phyloP scores from a whole-genome alignment of 2,329 filamentous ascomycete species.

The Apiospora malaysiana region DNA sequence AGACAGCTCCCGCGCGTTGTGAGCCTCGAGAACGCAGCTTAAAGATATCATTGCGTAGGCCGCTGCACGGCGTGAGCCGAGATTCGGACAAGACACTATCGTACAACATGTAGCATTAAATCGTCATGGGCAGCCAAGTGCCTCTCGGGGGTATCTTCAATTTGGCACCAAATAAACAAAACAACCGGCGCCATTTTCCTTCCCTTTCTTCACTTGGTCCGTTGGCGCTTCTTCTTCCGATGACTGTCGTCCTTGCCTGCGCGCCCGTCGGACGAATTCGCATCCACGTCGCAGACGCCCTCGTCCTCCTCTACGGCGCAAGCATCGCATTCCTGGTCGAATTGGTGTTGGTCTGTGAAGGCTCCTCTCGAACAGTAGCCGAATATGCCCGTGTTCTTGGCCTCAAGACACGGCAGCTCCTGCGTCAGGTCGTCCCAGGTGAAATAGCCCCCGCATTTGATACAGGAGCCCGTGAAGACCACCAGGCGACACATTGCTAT shows the following conservation, averaged over 20 bases:
- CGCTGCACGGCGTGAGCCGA: background rate
- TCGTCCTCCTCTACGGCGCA: constrained; percentile 51
- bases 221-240: constrained; percentile 13
- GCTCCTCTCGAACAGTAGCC: constrained; percentile 50
- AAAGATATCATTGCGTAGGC: background rate
- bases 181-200: background rate
- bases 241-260: constrained; percentile 17
- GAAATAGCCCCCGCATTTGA: constrained; percentile 46
- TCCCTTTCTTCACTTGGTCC: background rate
- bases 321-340: constrained; percentile 54
- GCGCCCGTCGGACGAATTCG: constrained; percentile 11
- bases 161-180: background rate
- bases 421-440: constrained; percentile 53
- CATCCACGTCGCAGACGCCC: constrained; percentile 40
- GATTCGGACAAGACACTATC: background rate
- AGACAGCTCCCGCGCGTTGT: background rate
- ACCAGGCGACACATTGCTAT: constrained; percentile 53
- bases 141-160: constrained; percentile 15
- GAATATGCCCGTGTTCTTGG: constrained; percentile 54
- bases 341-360: constrained; percentile 49
- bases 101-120: constrained; percentile 12
- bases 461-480: constrained; percentile 51
- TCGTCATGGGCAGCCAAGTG: background rate
- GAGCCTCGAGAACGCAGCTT: background rate
- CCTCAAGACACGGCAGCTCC: constrained; percentile 53